A percentile compares a stretch with the other conserved stretches of the same genome.
Evolutionary conservation across 345 rosid genomes (phyloP).

Genomic region (Moricandia arvensis): DNA sequence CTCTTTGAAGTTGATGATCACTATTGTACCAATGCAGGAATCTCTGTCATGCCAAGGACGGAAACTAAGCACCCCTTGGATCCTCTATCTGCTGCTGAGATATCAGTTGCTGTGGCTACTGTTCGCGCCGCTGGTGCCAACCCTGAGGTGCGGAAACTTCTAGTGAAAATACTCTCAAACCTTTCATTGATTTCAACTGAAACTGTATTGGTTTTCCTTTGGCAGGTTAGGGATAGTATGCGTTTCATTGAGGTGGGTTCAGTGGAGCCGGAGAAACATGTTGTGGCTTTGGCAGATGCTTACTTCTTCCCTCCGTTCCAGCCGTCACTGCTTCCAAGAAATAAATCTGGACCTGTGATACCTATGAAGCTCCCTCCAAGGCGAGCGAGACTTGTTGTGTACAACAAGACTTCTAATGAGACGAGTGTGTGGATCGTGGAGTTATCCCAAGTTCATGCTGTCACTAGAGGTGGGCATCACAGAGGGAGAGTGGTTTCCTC

Average conservation of each 20-base stretch:
- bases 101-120: slow-evolving; percentile 85
- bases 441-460: slow-evolving; percentile 89
- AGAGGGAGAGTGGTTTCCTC: slow-evolving; percentile 93
- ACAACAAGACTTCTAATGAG: slow-evolving; percentile 79
- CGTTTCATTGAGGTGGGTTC: slow-evolving; percentile 85
- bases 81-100: slow-evolving; percentile 85
- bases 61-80: slow-evolving; percentile 87
- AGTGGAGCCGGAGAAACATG: slow-evolving; percentile 78
- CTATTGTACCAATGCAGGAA: slow-evolving; percentile 37
- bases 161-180: not conserved
- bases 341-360: slow-evolving; percentile 75
- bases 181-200: not conserved
- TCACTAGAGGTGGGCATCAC: slow-evolving; percentile 89
- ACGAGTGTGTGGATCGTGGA: slow-evolving; percentile 84
- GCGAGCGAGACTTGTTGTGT: slow-evolving; percentile 77
- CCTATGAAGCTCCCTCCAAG: slow-evolving; percentile 90
- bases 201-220: slow-evolving; percentile 17
- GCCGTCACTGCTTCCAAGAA: slow-evolving; percentile 81
- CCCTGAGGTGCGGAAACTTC: slow-evolving; percentile 57
- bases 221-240: slow-evolving; percentile 90
- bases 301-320: slow-evolving; percentile 96
- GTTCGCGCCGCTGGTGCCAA: slow-evolving; percentile 93
- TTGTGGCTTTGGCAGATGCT: slow-evolving; percentile 90
- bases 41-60: slow-evolving; percentile 63
- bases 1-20: slow-evolving; percentile 3